Percentiles rank a stretch among this genome's conserved stretches.
These are phyloP conservation scores for Penicillium sp. DNA, from an alignment of 2,329 filamentous ascomycete genomes.

Conservation along the genomic window DNA sequence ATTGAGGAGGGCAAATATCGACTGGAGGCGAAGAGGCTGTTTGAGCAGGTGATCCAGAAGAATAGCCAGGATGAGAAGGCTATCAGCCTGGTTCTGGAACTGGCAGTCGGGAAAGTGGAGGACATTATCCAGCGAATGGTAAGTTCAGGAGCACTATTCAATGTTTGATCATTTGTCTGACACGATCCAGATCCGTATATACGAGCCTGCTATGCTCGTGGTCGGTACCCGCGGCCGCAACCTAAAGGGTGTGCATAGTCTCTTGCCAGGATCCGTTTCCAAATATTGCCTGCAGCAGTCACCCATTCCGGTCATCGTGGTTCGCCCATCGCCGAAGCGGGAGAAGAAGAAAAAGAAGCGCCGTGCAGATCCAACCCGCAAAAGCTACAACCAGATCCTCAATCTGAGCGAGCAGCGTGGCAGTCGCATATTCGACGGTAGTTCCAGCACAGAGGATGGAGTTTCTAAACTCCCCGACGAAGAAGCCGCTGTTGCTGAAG, in stretches of 20 bases:
- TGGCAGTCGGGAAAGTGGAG: constrained; percentile 84
- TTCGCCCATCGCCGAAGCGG: constrained; percentile 80
- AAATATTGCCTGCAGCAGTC: constrained; percentile 95
- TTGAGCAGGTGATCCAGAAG: constrained; percentile 74
- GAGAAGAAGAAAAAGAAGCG: constrained; percentile 88
- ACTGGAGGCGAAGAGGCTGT: constrained; percentile 69
- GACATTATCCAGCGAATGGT: constrained; percentile 89
- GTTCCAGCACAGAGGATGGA: constrained; percentile 47
- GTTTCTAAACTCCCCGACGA: constrained; percentile 46
- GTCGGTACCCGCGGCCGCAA: constrained; percentile 85
- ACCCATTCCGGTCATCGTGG: constrained; percentile 88
- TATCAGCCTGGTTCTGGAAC: constrained; percentile 81
- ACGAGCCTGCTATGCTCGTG: constrained; percentile 86
- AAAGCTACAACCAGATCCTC: constrained; percentile 75
- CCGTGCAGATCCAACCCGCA: constrained; percentile 69
- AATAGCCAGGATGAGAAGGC: constrained; percentile 75
- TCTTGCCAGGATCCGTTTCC: constrained; percentile 84
- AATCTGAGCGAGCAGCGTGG: constrained; percentile 58
- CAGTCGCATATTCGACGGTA: constrained; percentile 53
- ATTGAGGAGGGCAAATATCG: constrained; percentile 70
- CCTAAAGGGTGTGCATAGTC: constrained; percentile 78
- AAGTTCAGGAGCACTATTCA: constrained; percentile 30
- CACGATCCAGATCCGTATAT: constrained; percentile 71
- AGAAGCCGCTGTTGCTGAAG: constrained; percentile 52
- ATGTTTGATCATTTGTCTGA: constrained; percentile 10